Evolutionary conservation across 2,329 filamentous ascomycete species (phyloP).

Genomic region (Zymoseptoria crescenta): DNA sequence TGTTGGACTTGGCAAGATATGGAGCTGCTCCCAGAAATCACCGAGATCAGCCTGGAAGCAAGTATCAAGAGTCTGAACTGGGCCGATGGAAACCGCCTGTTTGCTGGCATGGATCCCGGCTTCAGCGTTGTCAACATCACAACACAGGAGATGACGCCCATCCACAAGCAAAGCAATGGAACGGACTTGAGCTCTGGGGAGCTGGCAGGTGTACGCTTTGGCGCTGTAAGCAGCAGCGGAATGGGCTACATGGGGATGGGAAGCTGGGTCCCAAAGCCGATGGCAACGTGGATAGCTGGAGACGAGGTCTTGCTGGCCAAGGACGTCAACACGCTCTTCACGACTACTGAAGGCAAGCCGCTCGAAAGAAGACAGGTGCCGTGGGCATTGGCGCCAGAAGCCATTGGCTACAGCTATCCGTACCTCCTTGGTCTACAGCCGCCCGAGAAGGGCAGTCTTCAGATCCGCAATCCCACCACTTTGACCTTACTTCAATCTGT

Average conservation of each 20-base stretch:
- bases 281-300: slow-evolving; percentile 73
- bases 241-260: slow-evolving; percentile 98
- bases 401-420: slow-evolving; percentile 92
- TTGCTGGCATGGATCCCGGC: slow-evolving; percentile 84
- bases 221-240: slow-evolving; percentile 71
- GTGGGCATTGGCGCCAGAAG: slow-evolving; percentile 81
- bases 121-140: slow-evolving; percentile 85
- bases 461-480: slow-evolving; percentile 88
- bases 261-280: slow-evolving; percentile 81
- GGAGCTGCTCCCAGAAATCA: slow-evolving; percentile 66
- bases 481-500: slow-evolving; percentile 84
- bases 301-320: slow-evolving; percentile 90
- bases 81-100: slow-evolving; percentile 76
- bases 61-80: slow-evolving; percentile 84
- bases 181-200: slow-evolving; percentile 48
- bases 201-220: slow-evolving; percentile 58
- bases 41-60: slow-evolving; percentile 72
- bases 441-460: slow-evolving; percentile 72
- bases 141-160: slow-evolving; percentile 64
- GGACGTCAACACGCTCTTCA: slow-evolving; percentile 91
- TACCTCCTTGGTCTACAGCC: slow-evolving; percentile 84
- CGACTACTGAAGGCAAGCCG: slow-evolving; percentile 73
- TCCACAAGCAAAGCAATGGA: slow-evolving; percentile 43
- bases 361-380: slow-evolving; percentile 82
- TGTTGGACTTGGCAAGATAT: slow-evolving; percentile 96